Base-by-base conservation (phyloP, 2,329 filamentous ascomycete species). In the Fusarium camptoceras region DNA sequence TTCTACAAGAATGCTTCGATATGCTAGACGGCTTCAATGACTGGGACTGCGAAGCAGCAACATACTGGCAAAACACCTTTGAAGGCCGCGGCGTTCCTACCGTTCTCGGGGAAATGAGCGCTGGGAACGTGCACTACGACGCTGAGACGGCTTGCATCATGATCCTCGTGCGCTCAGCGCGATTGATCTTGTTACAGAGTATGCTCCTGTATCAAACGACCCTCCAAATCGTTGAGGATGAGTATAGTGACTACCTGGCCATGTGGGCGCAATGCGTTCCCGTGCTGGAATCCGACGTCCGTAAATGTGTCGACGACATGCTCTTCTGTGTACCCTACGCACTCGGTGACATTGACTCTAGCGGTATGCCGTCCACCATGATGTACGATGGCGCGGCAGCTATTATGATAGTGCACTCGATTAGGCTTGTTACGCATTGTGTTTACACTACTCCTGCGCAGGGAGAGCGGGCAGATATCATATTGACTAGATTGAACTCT, bases 121-220 rank as follows among this genome's bases (percentile, higher is more conserved):
- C 67, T 1, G 67, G 55, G 4, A 61, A 41, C 7, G 67, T 50
- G 6, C 70, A 73, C 55, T 79, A 73, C 56, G 77, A 79, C 43
- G 64, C 71, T 4, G 76, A 78, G 48, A 79, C 77, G 11, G 78
- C 78, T 0, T 79, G 78, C 55, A 78, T 71, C 28, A 76, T 79
- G 34, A 75, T 79, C 24, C 55, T 79, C 12, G 59, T 79, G 5
- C 73, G 78, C 8, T 77, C 78, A 1, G 74, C 76, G 8, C 73
- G 77, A 2, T 69, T 79, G 4, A 78, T 79, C 2, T 44, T 79
- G 1, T 48, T 79, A 10, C 55, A 76, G 43, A 76, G 70, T 30
- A 72, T 79, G 61, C 68, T 79, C 10, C 48, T 75, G 7, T 76
- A 77, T 46, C 72, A 75, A 15, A 56, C 50, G 5, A 66, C 50